These are phyloP conservation scores for Acanthamoeba divionensis DNA, from an alignment of 208 protist genomes.

Conservation along the genomic window DNA sequence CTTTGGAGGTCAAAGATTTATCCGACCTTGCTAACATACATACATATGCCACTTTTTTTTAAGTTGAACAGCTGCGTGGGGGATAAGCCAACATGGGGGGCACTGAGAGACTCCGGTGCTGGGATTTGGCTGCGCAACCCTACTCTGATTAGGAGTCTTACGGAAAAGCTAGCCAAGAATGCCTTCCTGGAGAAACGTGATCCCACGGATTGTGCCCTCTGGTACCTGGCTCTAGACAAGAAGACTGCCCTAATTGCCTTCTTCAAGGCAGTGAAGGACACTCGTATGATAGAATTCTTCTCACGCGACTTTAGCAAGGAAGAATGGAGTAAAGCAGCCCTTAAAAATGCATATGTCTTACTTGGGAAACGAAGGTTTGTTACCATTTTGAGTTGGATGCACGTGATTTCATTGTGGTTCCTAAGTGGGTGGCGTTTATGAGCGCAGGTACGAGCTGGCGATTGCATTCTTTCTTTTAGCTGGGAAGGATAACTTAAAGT, in stretches of 20 bases:
- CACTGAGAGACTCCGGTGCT: slow-evolving; percentile 40
- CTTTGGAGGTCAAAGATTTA: not conserved
- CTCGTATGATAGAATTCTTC: slow-evolving; percentile 87
- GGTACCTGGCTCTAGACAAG: slow-evolving; percentile 87
- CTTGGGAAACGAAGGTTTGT: slow-evolving; percentile 84
- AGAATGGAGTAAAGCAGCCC: slow-evolving; percentile 81
- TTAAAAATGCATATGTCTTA: slow-evolving; percentile 88
- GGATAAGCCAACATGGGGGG: slow-evolving; percentile 52
- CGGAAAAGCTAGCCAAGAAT: slow-evolving; percentile 76
- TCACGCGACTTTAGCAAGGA: slow-evolving; percentile 76
- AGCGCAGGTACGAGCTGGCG: slow-evolving; percentile 85
- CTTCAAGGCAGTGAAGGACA: slow-evolving; percentile 86
- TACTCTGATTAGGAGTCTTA: slow-evolving; percentile 50
- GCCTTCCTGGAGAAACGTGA: slow-evolving; percentile 81
- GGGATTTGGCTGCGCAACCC: slow-evolving; percentile 63
- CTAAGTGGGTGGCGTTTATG: too few species aligned
- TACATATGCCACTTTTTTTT: not conserved
- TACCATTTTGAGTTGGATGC: not conserved
- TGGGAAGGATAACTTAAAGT: slow-evolving; percentile 78
- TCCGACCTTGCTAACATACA: too few species aligned
- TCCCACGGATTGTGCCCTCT: slow-evolving; percentile 83
- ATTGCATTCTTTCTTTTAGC: slow-evolving; percentile 91
- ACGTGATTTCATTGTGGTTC: too few species aligned
- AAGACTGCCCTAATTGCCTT: slow-evolving; percentile 85
- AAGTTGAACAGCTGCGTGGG: not conserved